Conservation (phyloP, 176 grass and related monocot genomes). For the Bromus sterilis region DNA sequence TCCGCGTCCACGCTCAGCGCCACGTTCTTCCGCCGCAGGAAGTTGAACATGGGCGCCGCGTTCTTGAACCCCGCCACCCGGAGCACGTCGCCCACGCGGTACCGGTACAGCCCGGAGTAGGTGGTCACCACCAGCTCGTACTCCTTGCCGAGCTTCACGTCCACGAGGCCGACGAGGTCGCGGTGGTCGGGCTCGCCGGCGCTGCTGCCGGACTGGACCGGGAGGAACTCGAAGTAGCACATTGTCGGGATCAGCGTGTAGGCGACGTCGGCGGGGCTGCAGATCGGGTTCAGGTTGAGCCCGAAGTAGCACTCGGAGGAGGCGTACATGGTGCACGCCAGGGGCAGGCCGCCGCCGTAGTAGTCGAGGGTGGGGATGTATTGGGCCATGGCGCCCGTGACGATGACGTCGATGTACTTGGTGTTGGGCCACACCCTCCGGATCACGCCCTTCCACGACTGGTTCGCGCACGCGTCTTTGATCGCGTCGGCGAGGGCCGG, state of each 20-base stretch:
- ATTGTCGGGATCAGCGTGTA: constrained; percentile 96
- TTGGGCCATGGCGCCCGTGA: constrained; percentile 94
- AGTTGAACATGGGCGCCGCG: constrained; percentile 45
- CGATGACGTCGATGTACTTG: constrained; percentile 96
- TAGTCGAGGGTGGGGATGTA: constrained; percentile 81
- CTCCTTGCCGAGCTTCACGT: constrained; percentile 51
- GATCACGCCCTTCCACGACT: constrained; percentile 81
- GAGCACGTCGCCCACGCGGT: constrained; percentile 68
- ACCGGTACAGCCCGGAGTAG: constrained; percentile 62
- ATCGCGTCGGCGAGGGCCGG: constrained; percentile 46
- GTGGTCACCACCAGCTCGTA: constrained; percentile 72
- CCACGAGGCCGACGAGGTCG: constrained; percentile 47
- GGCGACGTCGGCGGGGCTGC: constrained; percentile 71
- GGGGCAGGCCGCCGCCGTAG: constrained; percentile 66
- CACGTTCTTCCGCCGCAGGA: constrained; percentile 64
- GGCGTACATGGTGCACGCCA: constrained; percentile 95
- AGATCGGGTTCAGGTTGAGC: constrained; percentile 83
- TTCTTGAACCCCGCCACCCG: constrained; percentile 73
- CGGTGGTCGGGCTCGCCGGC: constrained; percentile 23
- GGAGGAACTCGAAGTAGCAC: constrained; percentile 98
- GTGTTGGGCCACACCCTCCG: constrained; percentile 75
- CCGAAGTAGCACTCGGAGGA: constrained; percentile 97
- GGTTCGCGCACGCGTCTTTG: constrained; percentile 45
- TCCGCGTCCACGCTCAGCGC: constrained; percentile 59
- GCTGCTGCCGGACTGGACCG: constrained; percentile 9